These are phyloP conservation scores for Cucurbita pepo DNA, from an alignment of 306 rosid species.

Conservation along the genomic window DNA sequence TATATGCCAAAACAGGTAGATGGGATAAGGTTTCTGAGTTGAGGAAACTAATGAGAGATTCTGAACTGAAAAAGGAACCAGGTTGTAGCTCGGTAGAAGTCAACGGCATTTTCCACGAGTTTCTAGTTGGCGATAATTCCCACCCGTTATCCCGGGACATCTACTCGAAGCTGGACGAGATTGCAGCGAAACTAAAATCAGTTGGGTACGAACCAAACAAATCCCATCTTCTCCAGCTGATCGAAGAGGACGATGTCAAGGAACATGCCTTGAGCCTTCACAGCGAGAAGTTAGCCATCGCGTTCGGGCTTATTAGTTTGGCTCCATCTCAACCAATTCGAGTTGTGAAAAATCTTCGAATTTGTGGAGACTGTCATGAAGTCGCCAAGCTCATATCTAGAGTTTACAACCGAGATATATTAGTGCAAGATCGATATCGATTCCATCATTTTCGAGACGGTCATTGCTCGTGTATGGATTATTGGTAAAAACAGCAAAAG, in stretches of 20 bases:
- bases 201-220: conserved; percentile 36
- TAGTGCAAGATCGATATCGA: conserved; percentile 46
- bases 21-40: conserved; percentile 49
- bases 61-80: conserved; percentile 41
- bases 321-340: conserved; percentile 37
- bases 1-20: conserved; percentile 38
- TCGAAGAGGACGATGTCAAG: conserved; percentile 42
- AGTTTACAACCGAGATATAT: conserved; percentile 31
- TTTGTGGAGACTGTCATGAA: conserved; percentile 46
- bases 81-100: conserved; percentile 46
- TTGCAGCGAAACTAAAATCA: conserved; percentile 27
- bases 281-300: conserved; percentile 47
- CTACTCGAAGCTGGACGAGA: conserved; percentile 42
- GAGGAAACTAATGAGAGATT: conserved; percentile 43
- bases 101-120: conserved; percentile 30
- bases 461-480: conserved; percentile 44
- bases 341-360: conserved; percentile 52
- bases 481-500: conserved; percentile 23
- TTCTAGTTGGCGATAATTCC: conserved; percentile 38
- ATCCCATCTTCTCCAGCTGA: conserved; percentile 32
- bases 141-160: conserved; percentile 31
- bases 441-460: conserved; percentile 49
- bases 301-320: conserved; percentile 39
- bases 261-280: conserved; percentile 41
- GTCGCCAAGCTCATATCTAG: conserved; percentile 46